Conservation (phyloP, 2,329 filamentous ascomycete genomes). For the Colletotrichum sp. region DNA sequence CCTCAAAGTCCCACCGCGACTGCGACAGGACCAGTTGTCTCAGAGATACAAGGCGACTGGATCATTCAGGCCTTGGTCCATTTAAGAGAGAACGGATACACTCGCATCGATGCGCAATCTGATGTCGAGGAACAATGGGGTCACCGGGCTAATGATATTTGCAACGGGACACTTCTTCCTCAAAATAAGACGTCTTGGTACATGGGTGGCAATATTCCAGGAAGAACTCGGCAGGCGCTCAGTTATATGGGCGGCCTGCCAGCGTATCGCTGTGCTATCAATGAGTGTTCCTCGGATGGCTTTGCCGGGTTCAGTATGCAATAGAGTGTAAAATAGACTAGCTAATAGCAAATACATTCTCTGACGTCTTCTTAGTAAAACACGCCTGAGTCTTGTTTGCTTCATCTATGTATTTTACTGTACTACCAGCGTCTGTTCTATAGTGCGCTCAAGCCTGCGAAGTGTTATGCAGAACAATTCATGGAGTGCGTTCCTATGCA, state of each 20-base stretch:
- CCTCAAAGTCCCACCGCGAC: slow-evolving; percentile 43
- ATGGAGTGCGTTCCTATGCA: neutral
- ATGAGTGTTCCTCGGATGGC: neutral
- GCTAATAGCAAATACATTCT: neutral
- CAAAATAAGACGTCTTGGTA: slow-evolving; percentile 34
- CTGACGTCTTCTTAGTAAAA: neutral
- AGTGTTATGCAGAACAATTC: neutral
- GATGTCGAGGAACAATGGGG: slow-evolving; percentile 35
- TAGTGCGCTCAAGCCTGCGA: neutral
- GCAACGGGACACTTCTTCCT: neutral
- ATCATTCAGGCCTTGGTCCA: slow-evolving; percentile 36
- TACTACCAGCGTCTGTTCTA: neutral
- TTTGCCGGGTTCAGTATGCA: neutral
- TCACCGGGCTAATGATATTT: neutral
- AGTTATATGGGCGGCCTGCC: slow-evolving; percentile 34
- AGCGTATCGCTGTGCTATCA: neutral
- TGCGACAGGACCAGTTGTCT: slow-evolving; percentile 44
- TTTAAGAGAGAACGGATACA: slow-evolving; percentile 30
- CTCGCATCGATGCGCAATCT: slow-evolving; percentile 31
- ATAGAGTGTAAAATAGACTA: neutral
- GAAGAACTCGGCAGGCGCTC: slow-evolving; percentile 38
- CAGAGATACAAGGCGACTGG: slow-evolving; percentile 45
- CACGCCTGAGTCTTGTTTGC: neutral
- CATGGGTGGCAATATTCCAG: slow-evolving; percentile 45
- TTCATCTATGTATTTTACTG: neutral